Evolutionary conservation across 106 monocot genomes (phyloP), one percentile per base, ranked within the genome.

Genomic region (Phalaenopsis aphrodite): DNA sequence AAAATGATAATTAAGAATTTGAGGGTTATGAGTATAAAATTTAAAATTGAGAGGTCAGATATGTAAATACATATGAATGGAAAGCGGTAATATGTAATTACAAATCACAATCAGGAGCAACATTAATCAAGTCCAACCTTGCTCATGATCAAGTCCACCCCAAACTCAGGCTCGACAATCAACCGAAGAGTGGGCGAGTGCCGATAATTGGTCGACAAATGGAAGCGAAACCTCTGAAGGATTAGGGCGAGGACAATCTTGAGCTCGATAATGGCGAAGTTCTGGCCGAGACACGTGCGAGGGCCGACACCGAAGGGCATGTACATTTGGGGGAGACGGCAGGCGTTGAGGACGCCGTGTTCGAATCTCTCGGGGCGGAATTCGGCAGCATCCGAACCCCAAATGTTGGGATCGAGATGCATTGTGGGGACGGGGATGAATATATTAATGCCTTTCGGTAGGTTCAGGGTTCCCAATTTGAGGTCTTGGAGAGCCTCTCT

Each of bases 281-380:
- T 91, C 78, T 95, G 95, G 15, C 95, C 95, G 0, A 78, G 41
- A 47, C 95, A 95, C 0, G 82, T 85, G 0, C 93, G 79, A 17
- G 82, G 9, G 1, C 95, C 95, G 6, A 79, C 15, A 5, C 95
- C 95, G 23, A 95, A 95, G 0, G 95, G 95, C 5, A 87, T 77
- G 77, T 95, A 95, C 55, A 79, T 83, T 46, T 85, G 81, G 0
- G 92, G 90, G 49, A 55, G 16, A 42, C 80, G 81, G 83, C 92
- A 95, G 5, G 95, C 90, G 38, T 84, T 79, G 0, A 80, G 52
- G 37, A 93, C 79, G 38, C 95, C 90, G 0, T 64, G 10, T 0
- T 83, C 49, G 77, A 95, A 95, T 19, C 93, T 86, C 15, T 84
- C 86, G 0, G 95, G 93, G 1, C 84, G 89, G 86, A 95, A 95